phyloP scores from a whole-genome alignment of 495 filamentous ascomycete genomes.

The Penicillium odoratum region DNA sequence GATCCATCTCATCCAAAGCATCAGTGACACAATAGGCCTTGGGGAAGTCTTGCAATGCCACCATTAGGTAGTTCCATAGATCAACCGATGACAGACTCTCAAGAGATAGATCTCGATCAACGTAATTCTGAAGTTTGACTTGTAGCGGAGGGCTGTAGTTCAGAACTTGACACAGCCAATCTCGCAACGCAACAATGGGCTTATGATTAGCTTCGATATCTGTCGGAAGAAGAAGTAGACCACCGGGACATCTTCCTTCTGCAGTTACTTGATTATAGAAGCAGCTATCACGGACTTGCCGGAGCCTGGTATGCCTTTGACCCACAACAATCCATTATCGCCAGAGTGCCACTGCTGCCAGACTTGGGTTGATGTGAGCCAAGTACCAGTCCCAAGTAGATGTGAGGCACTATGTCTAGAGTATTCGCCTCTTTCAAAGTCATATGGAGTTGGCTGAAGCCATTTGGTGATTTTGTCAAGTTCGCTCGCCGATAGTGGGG shows the following conservation, averaged over 20 bases:
- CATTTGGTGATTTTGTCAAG: slow-evolving; percentile 12
- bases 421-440: slow-evolving; percentile 15
- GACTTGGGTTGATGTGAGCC: slow-evolving; percentile 14
- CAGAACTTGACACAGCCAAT: slow-evolving; percentile 12
- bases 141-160: slow-evolving; percentile 8
- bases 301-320: slow-evolving; percentile 75
- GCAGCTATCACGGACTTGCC: slow-evolving; percentile 77
- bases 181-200: slow-evolving; percentile 11
- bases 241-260: background rate
- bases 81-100: background rate
- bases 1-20: slow-evolving; percentile 50
- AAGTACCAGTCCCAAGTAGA: slow-evolving; percentile 14
- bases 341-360: slow-evolving; percentile 15
- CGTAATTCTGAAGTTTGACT: slow-evolving; percentile 4
- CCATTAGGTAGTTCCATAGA: background rate
- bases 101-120: background rate
- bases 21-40: slow-evolving; percentile 47
- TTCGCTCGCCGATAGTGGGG: background rate
- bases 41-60: background rate
- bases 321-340: slow-evolving; percentile 13
- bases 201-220: slow-evolving; percentile 12
- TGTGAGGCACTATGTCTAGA: slow-evolving; percentile 12
- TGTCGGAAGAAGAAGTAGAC: slow-evolving; percentile 15
- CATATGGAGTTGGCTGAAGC: slow-evolving; percentile 23
- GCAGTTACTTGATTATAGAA: slow-evolving; percentile 38